Evolutionary conservation across 2,329 filamentous ascomycete genomes (phyloP).

Genomic region (Magnaporthales sp.): DNA sequence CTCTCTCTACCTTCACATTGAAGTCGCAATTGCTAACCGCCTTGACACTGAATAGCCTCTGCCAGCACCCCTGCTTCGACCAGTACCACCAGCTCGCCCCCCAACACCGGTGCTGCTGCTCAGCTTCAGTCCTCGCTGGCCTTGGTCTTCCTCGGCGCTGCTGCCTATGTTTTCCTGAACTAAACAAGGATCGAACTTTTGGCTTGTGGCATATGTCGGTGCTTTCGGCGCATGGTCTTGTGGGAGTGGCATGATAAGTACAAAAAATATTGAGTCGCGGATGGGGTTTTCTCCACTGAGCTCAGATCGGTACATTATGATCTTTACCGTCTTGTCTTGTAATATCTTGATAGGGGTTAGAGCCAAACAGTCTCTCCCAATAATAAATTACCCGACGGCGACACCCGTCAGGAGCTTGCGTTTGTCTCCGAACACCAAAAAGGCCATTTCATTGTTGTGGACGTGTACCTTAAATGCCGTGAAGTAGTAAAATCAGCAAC

Average conservation of each 20-base stretch:
- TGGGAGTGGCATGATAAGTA: background rate
- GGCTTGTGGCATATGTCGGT: background rate
- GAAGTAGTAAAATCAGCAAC: background rate
- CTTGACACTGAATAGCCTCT: background rate
- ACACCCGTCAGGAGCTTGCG: background rate
- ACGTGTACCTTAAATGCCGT: background rate
- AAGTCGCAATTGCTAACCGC: background rate
- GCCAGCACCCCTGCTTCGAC: background rate
- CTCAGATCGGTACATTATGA: background rate
- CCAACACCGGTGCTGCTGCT: background rate
- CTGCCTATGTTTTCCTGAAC: constrained; percentile 5
- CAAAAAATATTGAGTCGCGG: background rate
- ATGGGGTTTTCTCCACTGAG: background rate
- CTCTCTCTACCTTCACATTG: too few relatives aligned
- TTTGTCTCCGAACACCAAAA: background rate
- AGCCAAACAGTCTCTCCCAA: background rate
- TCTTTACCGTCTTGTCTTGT: background rate
- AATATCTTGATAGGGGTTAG: background rate
- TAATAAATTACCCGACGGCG: background rate
- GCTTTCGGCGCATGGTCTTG: background rate
- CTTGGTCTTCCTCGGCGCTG: constrained; percentile 1
- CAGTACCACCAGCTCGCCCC: background rate
- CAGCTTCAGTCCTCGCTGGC: constrained; percentile 5
- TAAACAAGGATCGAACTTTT: background rate
- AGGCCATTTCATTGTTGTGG: background rate